Base-by-base conservation (phyloP, 805 yeast genomes). In the Wickerhamomyces mucosus region DNA sequence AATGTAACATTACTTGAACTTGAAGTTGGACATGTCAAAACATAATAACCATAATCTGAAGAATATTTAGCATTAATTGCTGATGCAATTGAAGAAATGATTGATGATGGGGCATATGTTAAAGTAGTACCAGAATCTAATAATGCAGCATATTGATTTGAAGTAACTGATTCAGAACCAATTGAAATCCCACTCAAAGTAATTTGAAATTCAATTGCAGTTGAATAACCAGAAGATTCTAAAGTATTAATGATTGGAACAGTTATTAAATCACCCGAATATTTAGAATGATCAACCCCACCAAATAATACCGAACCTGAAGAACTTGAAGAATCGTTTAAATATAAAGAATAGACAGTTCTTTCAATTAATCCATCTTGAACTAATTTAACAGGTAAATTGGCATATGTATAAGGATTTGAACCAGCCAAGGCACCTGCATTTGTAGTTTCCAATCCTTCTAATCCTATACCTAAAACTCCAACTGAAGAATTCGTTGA, bases 381-480 rank as follows among this genome's bases (percentile, higher is more conserved):
- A 31, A 65, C 74, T 61, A 84, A 54, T 37, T 68, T 67, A 33
- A 63, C 42, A 0, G 95, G 95, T 35, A 83, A 57, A 52, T 84
- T 83, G 33, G 68, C 63, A 54, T 83, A 83, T 13, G 55, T 55
- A 42, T 66, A 67, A 4, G 34, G 31, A 12, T 32, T 22, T 10
- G 42, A 13, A 4, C 36, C 26, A 3, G 47, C 38, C 3, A 35
- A 26, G 6, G 44, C 29, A 15, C 59, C 59, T 1, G 67, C 47
- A 38, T 61, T 59, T 1, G 89, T 79, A 4, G 72, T 62, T 53
- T 86, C 95, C 33, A 81, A 63, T 11, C 75, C 80, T 5, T 71
- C 57, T 31, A 80, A 61, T 9, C 92, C 89, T 39, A 82, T 72
- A 18, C 88, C 86, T 26, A 82, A 55, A 17, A 83, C 89, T 34